Percentiles rank a stretch among this genome's conserved stretches.
Conservation (phyloP, 2,329 filamentous ascomycete genomes). For the Paramyrothecium sp. region DNA sequence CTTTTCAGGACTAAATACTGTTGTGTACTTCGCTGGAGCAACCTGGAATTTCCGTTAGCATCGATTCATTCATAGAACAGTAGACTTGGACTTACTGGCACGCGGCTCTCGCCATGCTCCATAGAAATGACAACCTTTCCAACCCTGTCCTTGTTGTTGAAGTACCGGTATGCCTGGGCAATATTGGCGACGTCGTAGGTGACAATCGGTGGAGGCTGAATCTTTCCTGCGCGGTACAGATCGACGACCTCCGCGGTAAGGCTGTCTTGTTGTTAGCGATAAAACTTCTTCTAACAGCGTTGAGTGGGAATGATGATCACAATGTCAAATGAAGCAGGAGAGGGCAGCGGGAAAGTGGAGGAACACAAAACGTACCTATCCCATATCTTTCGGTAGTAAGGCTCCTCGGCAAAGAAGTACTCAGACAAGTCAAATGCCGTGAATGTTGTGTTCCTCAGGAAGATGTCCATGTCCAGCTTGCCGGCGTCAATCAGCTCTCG, state of each 20-base stretch:
- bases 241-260: slow-evolving; percentile 5
- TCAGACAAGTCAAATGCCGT: slow-evolving; percentile 11
- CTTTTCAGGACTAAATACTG: slow-evolving; percentile 8
- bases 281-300: too few relatives aligned
- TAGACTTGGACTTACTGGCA: neutral
- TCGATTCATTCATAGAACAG: neutral
- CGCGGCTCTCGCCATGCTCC: slow-evolving; percentile 6
- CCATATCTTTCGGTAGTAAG: neutral
- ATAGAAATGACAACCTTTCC: slow-evolving; percentile 30
- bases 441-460: slow-evolving; percentile 31
- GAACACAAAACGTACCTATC: neutral
- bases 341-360: neutral
- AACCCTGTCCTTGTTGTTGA: slow-evolving; percentile 29
- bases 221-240: slow-evolving; percentile 14
- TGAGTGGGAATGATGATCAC: too few relatives aligned
- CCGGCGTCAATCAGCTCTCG: slow-evolving; percentile 31
- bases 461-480: slow-evolving; percentile 30
- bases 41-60: neutral
- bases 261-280: neutral
- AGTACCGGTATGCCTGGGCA: slow-evolving; percentile 28
- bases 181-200: slow-evolving; percentile 14
- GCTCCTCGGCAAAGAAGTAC: slow-evolving; percentile 3
- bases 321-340: neutral
- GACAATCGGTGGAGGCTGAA: slow-evolving; percentile 9
- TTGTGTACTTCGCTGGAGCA: neutral